These are phyloP conservation scores for Hypoxylon sp. DNA, from an alignment of 2,329 filamentous ascomycete genomes.

Conservation along the genomic window DNA sequence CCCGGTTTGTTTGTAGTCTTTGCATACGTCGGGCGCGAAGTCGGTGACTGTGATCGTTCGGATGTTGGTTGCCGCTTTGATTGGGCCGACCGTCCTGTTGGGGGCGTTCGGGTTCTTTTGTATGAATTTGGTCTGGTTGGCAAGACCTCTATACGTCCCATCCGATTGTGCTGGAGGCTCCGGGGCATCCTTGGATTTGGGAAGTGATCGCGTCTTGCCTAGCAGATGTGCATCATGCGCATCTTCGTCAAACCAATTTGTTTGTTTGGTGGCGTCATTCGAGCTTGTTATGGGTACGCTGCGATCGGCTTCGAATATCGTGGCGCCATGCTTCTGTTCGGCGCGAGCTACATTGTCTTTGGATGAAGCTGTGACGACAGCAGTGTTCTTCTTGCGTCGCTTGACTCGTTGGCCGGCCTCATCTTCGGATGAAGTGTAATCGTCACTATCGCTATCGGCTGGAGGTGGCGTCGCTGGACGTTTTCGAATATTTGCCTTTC, in stretches of 20 bases:
- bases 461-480: conserved; percentile 80
- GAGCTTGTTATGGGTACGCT: conserved; percentile 68
- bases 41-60: conserved; percentile 90
- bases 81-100: conserved; percentile 76
- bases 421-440: conserved; percentile 78
- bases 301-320: conserved; percentile 68
- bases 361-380: conserved; percentile 71
- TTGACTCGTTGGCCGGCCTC: conserved; percentile 82
- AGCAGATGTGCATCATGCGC: conserved; percentile 67
- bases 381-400: conserved; percentile 74
- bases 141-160: conserved; percentile 79
- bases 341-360: conserved; percentile 53
- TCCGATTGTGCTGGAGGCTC: conserved; percentile 51
- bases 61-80: conserved; percentile 89
- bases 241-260: conserved; percentile 89
- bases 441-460: conserved; percentile 63
- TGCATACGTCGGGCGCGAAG: conserved; percentile 92
- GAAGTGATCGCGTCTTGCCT: conserved; percentile 60
- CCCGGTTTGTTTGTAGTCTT: conserved; percentile 87
- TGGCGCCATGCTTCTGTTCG: conserved; percentile 56
- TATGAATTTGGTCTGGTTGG: conserved; percentile 78
- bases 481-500: conserved; percentile 81
- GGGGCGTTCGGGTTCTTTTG: conserved; percentile 81
- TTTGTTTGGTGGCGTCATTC: conserved; percentile 89
- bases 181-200: conserved; percentile 41